phyloP scores from a whole-genome alignment of 2,329 filamentous ascomycete species.

The Penicillium expansum region DNA sequence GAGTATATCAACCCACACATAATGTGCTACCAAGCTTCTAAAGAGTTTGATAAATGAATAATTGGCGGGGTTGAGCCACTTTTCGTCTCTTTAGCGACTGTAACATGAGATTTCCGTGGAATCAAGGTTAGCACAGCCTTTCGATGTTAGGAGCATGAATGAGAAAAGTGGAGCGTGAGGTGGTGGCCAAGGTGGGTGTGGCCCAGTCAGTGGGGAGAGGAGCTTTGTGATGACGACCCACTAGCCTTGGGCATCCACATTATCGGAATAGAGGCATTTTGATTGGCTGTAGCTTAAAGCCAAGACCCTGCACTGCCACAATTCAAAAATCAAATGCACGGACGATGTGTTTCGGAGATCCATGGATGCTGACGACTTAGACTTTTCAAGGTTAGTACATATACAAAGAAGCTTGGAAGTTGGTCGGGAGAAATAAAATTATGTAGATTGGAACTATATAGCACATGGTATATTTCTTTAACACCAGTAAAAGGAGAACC shows the following conservation, averaged over 20 bases:
- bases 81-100: not conserved
- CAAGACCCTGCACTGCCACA: conserved; percentile 19
- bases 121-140: conserved; percentile 9
- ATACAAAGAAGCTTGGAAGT: not conserved
- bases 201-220: not conserved
- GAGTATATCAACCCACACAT: conserved; percentile 20
- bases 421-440: not conserved
- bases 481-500: conserved; percentile 13
- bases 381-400: no score
- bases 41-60: conserved; percentile 2
- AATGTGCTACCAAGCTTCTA: conserved; percentile 15
- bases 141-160: not conserved
- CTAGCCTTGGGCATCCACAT: not conserved
- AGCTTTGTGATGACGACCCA: not conserved
- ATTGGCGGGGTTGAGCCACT: conserved; percentile 19
- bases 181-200: not conserved
- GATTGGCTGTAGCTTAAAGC: not conserved
- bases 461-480: conserved; percentile 25
- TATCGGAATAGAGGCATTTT: rapidly evolving
- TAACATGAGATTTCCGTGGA: not conserved
- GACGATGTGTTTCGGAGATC: not conserved
- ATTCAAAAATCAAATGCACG: not conserved
- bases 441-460: conserved; percentile 11
- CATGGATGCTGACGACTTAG: not conserved
- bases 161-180: not conserved